phyloP scores from a whole-genome alignment of 139 green algal genomes.

The Chlamydomonas schloesseri region DNA sequence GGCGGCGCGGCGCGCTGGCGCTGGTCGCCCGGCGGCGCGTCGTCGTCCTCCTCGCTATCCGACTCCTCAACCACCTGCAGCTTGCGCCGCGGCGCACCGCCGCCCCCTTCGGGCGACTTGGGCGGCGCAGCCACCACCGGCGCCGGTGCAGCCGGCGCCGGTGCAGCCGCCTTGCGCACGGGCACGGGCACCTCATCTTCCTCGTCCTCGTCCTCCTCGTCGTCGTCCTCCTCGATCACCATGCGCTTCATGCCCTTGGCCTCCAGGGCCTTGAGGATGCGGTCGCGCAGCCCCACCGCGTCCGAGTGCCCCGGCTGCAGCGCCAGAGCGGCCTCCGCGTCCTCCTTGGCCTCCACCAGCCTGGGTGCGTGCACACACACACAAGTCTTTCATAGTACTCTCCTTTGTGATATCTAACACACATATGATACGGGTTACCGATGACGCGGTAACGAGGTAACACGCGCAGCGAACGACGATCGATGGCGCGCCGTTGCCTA shows the following conservation, averaged over 20 bases:
- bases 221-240: constrained; percentile 55
- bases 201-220: constrained; percentile 46
- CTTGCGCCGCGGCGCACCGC: constrained; percentile 13
- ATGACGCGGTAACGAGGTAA: too few relatives aligned
- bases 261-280: not conserved
- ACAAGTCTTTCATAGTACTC: too few relatives aligned
- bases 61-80: constrained; percentile 49
- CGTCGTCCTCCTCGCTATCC: constrained; percentile 28
- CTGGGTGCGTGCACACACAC: too few relatives aligned
- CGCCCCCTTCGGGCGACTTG: not conserved
- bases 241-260: constrained; percentile 45
- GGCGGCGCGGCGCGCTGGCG: not conserved
- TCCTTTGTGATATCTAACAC: too few relatives aligned
- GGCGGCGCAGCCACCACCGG: not conserved
- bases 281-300: constrained; percentile 33
- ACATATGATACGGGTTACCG: too few relatives aligned
- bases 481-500: too few relatives aligned
- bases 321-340: constrained; percentile 49
- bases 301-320: constrained; percentile 31
- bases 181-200: not conserved
- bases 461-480: too few relatives aligned
- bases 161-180: not conserved
- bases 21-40: not conserved
- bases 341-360: constrained; percentile 36
- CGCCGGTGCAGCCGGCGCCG: not conserved